phyloP scores from a whole-genome alignment of 2,329 filamentous ascomycete species.

The Fusarium coffeatum region DNA sequence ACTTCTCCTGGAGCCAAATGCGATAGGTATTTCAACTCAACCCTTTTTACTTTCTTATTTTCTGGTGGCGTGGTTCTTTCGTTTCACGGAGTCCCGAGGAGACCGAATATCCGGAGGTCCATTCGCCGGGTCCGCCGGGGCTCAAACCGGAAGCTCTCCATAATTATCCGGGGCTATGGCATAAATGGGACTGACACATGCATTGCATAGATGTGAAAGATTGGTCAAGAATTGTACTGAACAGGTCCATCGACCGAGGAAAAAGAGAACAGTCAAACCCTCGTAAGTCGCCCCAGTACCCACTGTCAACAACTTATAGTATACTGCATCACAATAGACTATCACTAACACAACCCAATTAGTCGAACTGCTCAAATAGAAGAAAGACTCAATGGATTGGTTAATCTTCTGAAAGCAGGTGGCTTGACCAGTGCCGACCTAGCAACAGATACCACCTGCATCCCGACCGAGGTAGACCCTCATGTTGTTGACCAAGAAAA shows the following conservation, averaged over 20 bases:
- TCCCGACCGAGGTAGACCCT: slow-evolving; percentile 46
- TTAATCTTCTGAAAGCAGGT: slow-evolving; percentile 60
- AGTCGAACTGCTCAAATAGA: slow-evolving; percentile 64
- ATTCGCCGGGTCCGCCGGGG: slow-evolving; percentile 23
- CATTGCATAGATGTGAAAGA: slow-evolving; percentile 57
- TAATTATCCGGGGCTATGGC: slow-evolving; percentile 19
- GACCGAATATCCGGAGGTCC: slow-evolving; percentile 12
- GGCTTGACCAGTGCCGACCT: slow-evolving; percentile 48
- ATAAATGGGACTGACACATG: slow-evolving; percentile 23
- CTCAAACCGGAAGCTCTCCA: slow-evolving; percentile 21
- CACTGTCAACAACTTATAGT: neutral
- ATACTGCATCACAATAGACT: neutral
- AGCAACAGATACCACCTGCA: slow-evolving; percentile 45
- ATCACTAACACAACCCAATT: neutral
- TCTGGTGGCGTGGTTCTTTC: neutral
- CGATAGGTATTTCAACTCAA: slow-evolving; percentile 52
- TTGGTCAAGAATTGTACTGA: slow-evolving; percentile 60
- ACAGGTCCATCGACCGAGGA: slow-evolving; percentile 62
- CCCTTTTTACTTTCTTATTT: neutral
- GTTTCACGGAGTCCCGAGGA: slow-evolving; percentile 5
- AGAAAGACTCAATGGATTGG: slow-evolving; percentile 61
- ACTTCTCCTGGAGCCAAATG: slow-evolving; percentile 55
- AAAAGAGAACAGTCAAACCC: slow-evolving; percentile 62
- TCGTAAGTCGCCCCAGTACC: slow-evolving; percentile 56
- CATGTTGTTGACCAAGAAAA: slow-evolving; percentile 42